A percentile compares a stretch with the other conserved stretches of the same genome.
These are phyloP conservation scores for Nemania sp. DNA, from an alignment of 2,329 filamentous ascomycete species.

Conservation along the genomic window DNA sequence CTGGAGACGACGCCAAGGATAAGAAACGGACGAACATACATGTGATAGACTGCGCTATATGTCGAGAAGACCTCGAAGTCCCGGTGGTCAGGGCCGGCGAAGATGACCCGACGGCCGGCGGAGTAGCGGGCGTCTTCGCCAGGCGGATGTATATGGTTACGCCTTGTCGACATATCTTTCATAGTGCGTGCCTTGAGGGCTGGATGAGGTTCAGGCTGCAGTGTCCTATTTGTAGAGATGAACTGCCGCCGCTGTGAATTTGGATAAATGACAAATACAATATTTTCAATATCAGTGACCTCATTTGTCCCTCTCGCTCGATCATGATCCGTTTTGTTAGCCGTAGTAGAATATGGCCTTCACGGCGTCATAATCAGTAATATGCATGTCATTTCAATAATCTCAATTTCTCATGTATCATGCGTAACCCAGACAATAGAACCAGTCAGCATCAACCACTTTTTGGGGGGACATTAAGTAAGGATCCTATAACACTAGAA, in stretches of 20 bases:
- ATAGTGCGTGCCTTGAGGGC: conserved; percentile 86
- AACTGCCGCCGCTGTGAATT: conserved; percentile 75
- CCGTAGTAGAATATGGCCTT: too few species aligned
- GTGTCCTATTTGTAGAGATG: conserved; percentile 93
- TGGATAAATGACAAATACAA: background rate
- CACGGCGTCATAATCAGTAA: too few species aligned
- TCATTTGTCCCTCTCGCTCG: too few species aligned
- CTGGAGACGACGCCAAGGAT: conserved; percentile 30
- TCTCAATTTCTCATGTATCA: too few species aligned
- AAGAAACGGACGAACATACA: conserved; percentile 45
- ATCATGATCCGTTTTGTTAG: background rate
- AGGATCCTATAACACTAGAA: too few species aligned
- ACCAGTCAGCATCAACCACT: too few species aligned
- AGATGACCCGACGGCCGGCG: conserved; percentile 52
- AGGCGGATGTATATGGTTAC: conserved; percentile 94
- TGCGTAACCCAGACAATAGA: too few species aligned
- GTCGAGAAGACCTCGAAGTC: conserved; percentile 87
- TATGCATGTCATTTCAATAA: too few species aligned
- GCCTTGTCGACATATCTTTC: conserved; percentile 94
- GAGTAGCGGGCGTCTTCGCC: conserved; percentile 71
- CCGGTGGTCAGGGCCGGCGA: conserved; percentile 70
- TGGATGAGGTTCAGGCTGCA: conserved; percentile 95
- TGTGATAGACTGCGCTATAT: conserved; percentile 90
- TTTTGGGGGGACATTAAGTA: too few species aligned
- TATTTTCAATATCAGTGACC: too few species aligned